Conservation (phyloP, 192 early-diverging fungal genomes). For the Backusella parvicylindrica region DNA sequence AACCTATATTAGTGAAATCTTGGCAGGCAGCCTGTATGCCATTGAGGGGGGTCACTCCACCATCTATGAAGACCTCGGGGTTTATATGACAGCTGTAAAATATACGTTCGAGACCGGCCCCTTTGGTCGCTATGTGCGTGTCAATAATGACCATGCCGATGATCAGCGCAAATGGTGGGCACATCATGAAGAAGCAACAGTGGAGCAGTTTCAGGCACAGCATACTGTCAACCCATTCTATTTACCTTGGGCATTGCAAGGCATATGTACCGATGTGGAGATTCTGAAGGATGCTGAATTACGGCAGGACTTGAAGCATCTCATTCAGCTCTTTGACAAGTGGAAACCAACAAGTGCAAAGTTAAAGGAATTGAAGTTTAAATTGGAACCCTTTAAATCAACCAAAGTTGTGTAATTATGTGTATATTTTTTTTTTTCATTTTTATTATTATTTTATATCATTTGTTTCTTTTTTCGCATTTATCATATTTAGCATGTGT, state of each 20-base stretch:
- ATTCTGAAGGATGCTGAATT: constrained; percentile 53
- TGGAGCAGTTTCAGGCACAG: constrained; percentile 59
- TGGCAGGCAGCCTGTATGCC: constrained; percentile 85
- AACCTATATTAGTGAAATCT: constrained; percentile 78
- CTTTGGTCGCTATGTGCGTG: constrained; percentile 6
- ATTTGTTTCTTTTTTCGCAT: neutral
- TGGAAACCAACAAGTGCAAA: constrained; percentile 75
- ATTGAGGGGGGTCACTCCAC: constrained; percentile 90
- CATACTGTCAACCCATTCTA: constrained; percentile 78
- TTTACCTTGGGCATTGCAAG: constrained; percentile 90
- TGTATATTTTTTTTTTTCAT: neutral
- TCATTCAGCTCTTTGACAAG: constrained; percentile 66
- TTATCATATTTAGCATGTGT: neutral
- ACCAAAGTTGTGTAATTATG: constrained; percentile 11
- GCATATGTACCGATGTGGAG: constrained; percentile 64
- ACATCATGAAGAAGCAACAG: neutral
- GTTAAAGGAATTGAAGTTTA: constrained; percentile 83
- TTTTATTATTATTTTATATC: too few relatives aligned
- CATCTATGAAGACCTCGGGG: constrained; percentile 86
- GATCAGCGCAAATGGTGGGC: neutral
- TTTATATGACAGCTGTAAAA: constrained; percentile 64
- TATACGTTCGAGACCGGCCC: constrained; percentile 50
- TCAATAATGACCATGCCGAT: neutral
- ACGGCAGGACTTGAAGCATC: constrained; percentile 55
- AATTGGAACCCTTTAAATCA: constrained; percentile 78